Evolutionary conservation across 208 protist genomes (phyloP).

Genomic region (Trypanosoma brucei): DNA sequence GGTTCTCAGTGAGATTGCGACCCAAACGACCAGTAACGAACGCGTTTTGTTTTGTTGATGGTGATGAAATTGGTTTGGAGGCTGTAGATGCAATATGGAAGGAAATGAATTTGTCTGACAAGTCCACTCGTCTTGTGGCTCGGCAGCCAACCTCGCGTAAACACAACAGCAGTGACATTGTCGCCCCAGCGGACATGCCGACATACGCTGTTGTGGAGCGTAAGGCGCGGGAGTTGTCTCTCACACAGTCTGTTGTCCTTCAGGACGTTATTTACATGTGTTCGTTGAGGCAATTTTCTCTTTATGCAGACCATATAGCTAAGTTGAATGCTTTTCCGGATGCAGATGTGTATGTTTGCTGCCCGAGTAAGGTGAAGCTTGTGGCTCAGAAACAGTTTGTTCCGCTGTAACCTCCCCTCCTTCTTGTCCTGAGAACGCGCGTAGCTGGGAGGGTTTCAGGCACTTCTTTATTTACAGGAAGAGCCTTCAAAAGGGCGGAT

Average conservation of each 20-base stretch:
- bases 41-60: conserved; percentile 71
- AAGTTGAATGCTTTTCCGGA: conserved; percentile 57
- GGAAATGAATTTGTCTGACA: conserved; percentile 42
- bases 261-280: conserved; percentile 85
- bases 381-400: conserved; percentile 47
- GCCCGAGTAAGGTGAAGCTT: conserved; percentile 51
- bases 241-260: conserved; percentile 35
- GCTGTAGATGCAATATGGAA: conserved; percentile 63
- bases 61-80: conserved; percentile 43
- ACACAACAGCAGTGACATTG: conserved; percentile 38
- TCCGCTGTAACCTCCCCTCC: conserved; percentile 3
- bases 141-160: conserved; percentile 33
- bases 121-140: conserved; percentile 42
- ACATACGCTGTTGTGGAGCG: conserved; percentile 57
- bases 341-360: conserved; percentile 82
- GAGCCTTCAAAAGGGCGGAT: background rate
- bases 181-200: conserved; percentile 47
- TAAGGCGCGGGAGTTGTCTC: conserved; percentile 41
- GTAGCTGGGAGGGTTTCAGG: background rate
- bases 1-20: conserved; percentile 37
- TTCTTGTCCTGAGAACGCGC: background rate
- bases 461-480: background rate
- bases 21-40: conserved; percentile 33
- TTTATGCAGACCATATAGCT: conserved; percentile 49
- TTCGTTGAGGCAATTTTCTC: conserved; percentile 37